Percentiles rank a stretch among this genome's conserved stretches.
Conservation (phyloP, 2,329 filamentous ascomycete species). For the Diatrype stigma region DNA sequence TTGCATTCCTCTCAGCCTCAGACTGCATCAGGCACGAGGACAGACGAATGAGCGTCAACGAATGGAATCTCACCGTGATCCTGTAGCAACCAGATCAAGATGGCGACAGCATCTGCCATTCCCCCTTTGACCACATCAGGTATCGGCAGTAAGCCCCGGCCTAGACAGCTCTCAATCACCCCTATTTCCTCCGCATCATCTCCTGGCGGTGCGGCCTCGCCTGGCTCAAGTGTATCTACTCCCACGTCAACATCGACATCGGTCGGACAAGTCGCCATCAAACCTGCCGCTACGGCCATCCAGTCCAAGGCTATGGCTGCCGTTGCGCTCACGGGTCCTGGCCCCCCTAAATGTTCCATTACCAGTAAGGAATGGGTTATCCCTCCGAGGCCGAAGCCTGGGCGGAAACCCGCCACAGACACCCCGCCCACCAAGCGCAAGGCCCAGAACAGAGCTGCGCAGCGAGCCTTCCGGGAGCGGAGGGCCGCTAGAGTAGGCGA, state of each 20-base stretch:
- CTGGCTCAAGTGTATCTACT: slow-evolving; percentile 23
- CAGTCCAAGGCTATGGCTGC: slow-evolving; percentile 42
- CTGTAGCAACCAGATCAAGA: neutral
- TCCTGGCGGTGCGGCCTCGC: slow-evolving; percentile 23
- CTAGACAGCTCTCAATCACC: slow-evolving; percentile 25
- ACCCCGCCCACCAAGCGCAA: slow-evolving; percentile 91
- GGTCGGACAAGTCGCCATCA: slow-evolving; percentile 23
- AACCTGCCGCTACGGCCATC: slow-evolving; percentile 14
- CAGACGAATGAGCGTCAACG: slow-evolving; percentile 5
- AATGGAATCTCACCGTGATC: slow-evolving; percentile 7
- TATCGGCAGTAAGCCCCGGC: slow-evolving; percentile 14
- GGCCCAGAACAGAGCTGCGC: slow-evolving; percentile 88
- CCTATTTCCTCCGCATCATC: slow-evolving; percentile 23
- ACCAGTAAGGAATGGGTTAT: slow-evolving; percentile 85
- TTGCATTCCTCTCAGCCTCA: neutral
- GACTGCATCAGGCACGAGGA: neutral
- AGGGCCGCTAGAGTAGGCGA: slow-evolving; percentile 80
- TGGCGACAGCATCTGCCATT: neutral
- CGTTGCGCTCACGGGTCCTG: slow-evolving; percentile 37
- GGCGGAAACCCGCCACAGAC: slow-evolving; percentile 89
- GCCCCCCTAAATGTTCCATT: slow-evolving; percentile 52
- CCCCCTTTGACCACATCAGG: slow-evolving; percentile 11
- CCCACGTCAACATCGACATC: slow-evolving; percentile 13
- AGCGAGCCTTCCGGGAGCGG: slow-evolving; percentile 84
- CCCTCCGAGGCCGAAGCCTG: slow-evolving; percentile 80